Evolutionary conservation across 2,329 filamentous ascomycete genomes (phyloP), one percentile per base, ranked within the genome.

Genomic region (Phaeosphaeriaceae sp.): DNA sequence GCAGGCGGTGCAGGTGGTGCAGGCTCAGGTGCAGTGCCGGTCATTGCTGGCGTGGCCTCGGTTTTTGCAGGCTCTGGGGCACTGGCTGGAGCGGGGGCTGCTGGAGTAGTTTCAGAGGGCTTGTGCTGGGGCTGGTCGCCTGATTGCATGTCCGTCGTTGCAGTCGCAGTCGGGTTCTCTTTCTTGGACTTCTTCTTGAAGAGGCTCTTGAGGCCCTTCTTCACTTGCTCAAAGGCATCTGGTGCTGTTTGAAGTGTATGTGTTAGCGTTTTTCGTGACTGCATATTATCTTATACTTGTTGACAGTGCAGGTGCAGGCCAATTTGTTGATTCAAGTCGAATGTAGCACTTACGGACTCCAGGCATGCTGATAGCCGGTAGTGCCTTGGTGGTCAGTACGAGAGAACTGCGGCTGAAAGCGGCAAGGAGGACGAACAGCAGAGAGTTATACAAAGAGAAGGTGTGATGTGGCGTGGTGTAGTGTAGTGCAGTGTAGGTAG

Each of bases 151-250:
- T 63, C 58, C 17, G 61, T 46, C 16, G 64, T 46, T n/a, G 67
- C 61, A 28, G 69, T 60, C 21, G 66, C 60, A 11, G 60, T 52
- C 26, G 66, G 50, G 48, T 59, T 55, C 33, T 61, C 58, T 50
- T 68, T 66, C 63, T 70, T 68, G 30, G 65, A 50, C 58, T 68
- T 70, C 61, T 69, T 70, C 53, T 59, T 68, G 54, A 74, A 73
- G 51, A 74, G 50, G 48, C 64, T 58, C 63, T 72, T 74, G 56
- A 74, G 62, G 54, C 61, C 60, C 61, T 71, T 71, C 68, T 74
- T 74, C 60, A 71, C 52, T 51, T 64, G 66, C 42, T 66, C 58
- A 46, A 71, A 43, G 37, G 71, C 68, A 50, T 74, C 70, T 40
- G 60, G 72, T 41, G 72, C 71, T 74, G 47, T 46, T 16, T 34